Evolutionary conservation across 139 green algal species (phyloP).

Genomic region (Protoeuglena noctilucae): DNA sequence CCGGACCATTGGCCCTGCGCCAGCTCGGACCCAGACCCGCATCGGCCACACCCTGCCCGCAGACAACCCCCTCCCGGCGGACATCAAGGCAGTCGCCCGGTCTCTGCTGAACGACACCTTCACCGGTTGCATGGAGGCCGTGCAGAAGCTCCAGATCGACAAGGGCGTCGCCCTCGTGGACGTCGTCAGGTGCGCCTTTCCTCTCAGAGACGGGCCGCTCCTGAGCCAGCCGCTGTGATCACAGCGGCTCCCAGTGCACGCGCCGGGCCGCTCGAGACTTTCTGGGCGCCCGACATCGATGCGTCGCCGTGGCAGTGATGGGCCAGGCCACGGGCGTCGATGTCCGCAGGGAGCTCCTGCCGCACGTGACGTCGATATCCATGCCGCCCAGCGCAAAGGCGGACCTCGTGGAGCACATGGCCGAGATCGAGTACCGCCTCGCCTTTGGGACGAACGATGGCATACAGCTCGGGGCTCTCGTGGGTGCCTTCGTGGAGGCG

Average conservation of each 20-base stretch:
- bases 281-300: too few relatives aligned
- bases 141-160: slow-evolving; percentile 38
- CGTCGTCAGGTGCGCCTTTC: too few relatives aligned
- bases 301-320: too few relatives aligned
- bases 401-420: slow-evolving; percentile 58
- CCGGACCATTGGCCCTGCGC: too few relatives aligned
- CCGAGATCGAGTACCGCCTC: slow-evolving; percentile 73
- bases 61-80: slow-evolving; percentile 64
- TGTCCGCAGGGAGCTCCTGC: slow-evolving; percentile 79
- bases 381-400: slow-evolving; percentile 42
- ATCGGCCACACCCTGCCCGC: too few relatives aligned
- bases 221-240: too few relatives aligned
- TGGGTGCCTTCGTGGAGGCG: slow-evolving; percentile 58
- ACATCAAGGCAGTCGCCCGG: slow-evolving; percentile 53
- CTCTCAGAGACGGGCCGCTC: too few relatives aligned
- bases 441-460: slow-evolving; percentile 60
- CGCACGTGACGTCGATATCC: slow-evolving; percentile 54
- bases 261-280: too few relatives aligned
- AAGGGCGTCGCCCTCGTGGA: slow-evolving; percentile 78
- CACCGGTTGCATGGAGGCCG: slow-evolving; percentile 8
- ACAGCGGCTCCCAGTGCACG: too few relatives aligned
- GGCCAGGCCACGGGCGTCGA: too few relatives aligned
- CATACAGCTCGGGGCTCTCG: slow-evolving; percentile 72
- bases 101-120: slow-evolving; percentile 79
- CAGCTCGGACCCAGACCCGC: too few relatives aligned